phyloP scores from a whole-genome alignment of 371 early-diverging fungal genomes.

The Syncephalastrum contaminatum region DNA sequence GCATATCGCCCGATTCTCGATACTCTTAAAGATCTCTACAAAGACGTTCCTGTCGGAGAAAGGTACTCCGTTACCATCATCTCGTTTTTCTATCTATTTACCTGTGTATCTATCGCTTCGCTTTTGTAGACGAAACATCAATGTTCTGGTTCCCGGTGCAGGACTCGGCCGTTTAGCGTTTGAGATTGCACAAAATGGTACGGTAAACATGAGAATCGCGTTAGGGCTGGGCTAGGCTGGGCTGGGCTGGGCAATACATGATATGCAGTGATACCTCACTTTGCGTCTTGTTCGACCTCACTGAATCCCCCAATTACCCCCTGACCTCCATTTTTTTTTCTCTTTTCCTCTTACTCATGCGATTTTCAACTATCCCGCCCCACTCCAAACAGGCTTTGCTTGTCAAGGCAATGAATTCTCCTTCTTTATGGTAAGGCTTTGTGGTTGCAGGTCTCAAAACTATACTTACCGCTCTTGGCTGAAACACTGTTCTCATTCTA shows the following conservation, averaged over 20 bases:
- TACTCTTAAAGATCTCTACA: constrained; percentile 62
- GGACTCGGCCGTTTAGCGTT: constrained; percentile 90
- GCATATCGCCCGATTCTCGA: constrained; percentile 81
- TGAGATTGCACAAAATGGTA: constrained; percentile 76
- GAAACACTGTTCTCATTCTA: too few relatives aligned
- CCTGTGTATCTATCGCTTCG: background rate
- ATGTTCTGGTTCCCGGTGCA: constrained; percentile 86
- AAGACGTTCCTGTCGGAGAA: constrained; percentile 36
- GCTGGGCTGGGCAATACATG: too few relatives aligned
- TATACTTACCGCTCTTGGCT: too few relatives aligned
- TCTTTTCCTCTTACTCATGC: too few relatives aligned
- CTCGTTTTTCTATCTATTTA: background rate
- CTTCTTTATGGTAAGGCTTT: constrained; percentile 62
- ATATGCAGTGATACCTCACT: background rate
- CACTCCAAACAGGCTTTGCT: constrained; percentile 59
- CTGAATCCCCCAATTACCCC: background rate
- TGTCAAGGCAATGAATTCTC: constrained; percentile 87
- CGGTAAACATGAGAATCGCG: background rate
- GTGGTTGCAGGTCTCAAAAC: too few relatives aligned
- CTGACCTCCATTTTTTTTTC: background rate
- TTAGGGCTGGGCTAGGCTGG: too few relatives aligned
- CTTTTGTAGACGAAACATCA: constrained; percentile 46
- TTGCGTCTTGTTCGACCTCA: background rate
- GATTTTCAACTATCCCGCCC: too few relatives aligned
- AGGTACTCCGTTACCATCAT: constrained; percentile 19